Evolutionary conservation across 768 basidiomycete genomes (phyloP).

Genomic region (Pleurotus platypus): DNA sequence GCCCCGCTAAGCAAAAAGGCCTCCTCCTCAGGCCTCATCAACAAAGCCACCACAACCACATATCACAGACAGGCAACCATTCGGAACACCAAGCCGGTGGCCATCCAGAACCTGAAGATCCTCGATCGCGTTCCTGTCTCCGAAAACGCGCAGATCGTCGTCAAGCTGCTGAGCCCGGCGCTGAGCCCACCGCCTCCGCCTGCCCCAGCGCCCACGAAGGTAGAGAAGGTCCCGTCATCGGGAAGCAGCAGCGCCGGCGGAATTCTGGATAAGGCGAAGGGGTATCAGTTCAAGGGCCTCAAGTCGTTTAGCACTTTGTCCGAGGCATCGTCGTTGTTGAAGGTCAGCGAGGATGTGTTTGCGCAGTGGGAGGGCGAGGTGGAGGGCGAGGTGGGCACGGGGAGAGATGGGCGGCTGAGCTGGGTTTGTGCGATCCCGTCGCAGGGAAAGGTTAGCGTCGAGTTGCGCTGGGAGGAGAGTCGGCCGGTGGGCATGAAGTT

Average conservation of each 20-base stretch:
- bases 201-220: not conserved
- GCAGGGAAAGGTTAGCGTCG: not conserved
- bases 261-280: no score
- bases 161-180: slow-evolving; percentile 33
- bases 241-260: no score
- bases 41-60: slow-evolving; percentile 18
- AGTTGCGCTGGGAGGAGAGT: not conserved
- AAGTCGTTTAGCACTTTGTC: not conserved
- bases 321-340: not conserved
- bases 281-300: not conserved
- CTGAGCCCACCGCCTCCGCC: slow-evolving; percentile 25
- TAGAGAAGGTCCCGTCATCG: no score
- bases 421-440: not conserved
- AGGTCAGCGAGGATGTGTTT: not conserved
- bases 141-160: not conserved
- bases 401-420: not conserved
- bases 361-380: not conserved
- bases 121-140: slow-evolving; percentile 6
- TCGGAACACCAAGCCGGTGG: not conserved
- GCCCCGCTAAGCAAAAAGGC: slow-evolving; percentile 16
- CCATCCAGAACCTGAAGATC: slow-evolving; percentile 1
- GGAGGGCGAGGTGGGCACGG: not conserved
- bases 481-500: not conserved
- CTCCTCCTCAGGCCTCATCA: slow-evolving; percentile 29
- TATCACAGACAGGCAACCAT: not conserved